Percentiles rank a stretch among this genome's conserved stretches.
phyloP scores from a whole-genome alignment of 495 filamentous ascomycete genomes.

The Podospora sp. region DNA sequence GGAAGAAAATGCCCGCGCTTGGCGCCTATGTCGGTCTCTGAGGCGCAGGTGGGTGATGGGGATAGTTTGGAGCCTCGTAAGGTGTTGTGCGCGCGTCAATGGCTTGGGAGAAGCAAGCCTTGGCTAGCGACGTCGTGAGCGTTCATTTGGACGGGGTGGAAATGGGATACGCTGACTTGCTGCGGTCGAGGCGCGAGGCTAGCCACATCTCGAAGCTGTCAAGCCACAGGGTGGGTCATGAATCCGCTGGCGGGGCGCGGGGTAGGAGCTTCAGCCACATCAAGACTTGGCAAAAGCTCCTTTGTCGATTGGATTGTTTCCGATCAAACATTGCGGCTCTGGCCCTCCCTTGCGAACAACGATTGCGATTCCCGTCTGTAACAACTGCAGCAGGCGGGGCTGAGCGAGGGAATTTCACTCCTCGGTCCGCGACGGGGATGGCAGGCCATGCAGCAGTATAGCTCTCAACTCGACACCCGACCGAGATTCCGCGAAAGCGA shows the following conservation, averaged over 20 bases:
- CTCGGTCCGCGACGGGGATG: conserved; percentile 1
- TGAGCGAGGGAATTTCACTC: background rate
- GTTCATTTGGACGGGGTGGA: conserved; percentile 8
- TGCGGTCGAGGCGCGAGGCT: background rate
- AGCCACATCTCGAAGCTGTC: conserved; percentile 10
- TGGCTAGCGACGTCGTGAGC: background rate
- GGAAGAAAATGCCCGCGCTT: background rate
- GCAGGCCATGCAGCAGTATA: background rate
- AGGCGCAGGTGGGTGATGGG: background rate
- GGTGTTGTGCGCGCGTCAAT: conserved; percentile 2
- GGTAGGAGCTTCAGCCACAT: conserved; percentile 15
- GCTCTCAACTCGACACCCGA: conserved; percentile 5
- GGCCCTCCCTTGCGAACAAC: background rate
- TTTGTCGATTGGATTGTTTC: background rate
- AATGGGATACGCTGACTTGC: background rate
- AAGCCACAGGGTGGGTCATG: conserved; percentile 4
- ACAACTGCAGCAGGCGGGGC: background rate
- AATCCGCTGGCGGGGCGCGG: background rate
- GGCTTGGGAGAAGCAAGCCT: conserved; percentile 1
- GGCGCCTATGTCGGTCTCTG: background rate
- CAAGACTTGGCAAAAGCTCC: background rate
- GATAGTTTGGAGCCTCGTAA: background rate
- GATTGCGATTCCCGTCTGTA: background rate
- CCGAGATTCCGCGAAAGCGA: background rate
- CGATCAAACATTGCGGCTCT: background rate